Base-by-base conservation (phyloP, 441 rosid species). In the Gossypium aridum region DNA sequence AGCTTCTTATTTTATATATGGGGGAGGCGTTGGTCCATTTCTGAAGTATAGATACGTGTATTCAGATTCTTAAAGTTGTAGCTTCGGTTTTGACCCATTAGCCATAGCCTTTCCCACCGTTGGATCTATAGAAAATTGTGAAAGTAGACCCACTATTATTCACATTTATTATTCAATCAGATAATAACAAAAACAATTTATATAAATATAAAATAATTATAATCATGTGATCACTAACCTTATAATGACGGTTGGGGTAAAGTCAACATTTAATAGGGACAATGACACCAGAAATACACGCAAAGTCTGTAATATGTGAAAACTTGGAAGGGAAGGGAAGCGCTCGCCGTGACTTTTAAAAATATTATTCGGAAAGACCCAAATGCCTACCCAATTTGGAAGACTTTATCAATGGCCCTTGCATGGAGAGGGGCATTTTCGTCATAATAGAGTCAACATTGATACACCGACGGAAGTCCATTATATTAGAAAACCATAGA, bases 11-110 rank as follows among this genome's bases (percentile, higher is more conserved):
- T 70, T 10, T 54, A 28, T 17, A 56, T 5, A 54, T 54, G 53
- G 47, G 62, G 57, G 14, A 67, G 55, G 71, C 57, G 28, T 45
- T 67, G 71, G 71, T 43, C 53, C 69, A 64, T 64, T 47, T 67
- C 20, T 23, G 14, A 66, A 43, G 56, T 66, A 22, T 56, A 20
- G 6, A 22, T 56, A 56, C 12, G n/a, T 65, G 55, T 45, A 65
- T 22, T 25, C 53, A 64, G 69, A 39, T 65, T 45, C 68, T 64
- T 34, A 37, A 64, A 37, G 68, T 64, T 64, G 37, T 17, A 37
- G 69, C 13, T 20, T 28, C 19, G 14, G 22, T 47, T 56, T 47
- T 20, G 49, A 55, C 57, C 71, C 20, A 67, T 67, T 14, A 23
- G 71, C 57, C 57, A 7, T 67, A 13, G 37, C 7, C 37, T 23